These are phyloP conservation scores for Mortierella alpina DNA, from an alignment of 192 early-diverging fungal species.

Conservation along the genomic window DNA sequence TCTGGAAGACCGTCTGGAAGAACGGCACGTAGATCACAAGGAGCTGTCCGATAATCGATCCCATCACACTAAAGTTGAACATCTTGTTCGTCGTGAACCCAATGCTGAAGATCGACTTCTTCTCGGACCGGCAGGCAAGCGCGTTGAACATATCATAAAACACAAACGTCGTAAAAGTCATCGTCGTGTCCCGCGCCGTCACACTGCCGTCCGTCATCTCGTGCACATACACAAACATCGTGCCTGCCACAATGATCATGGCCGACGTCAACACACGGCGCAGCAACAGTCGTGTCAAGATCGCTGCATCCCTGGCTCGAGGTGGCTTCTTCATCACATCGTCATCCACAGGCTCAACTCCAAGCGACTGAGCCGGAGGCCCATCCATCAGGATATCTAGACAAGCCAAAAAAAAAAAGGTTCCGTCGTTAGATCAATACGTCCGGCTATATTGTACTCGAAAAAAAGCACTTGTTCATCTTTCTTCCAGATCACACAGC, in stretches of 20 bases:
- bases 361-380: slow-evolving; percentile 96
- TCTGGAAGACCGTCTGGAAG: slow-evolving; percentile 94
- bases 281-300: slow-evolving; percentile 80
- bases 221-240: slow-evolving; percentile 81
- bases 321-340: slow-evolving; percentile 92
- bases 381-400: slow-evolving; percentile 98
- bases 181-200: slow-evolving; percentile 84
- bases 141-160: slow-evolving; percentile 98
- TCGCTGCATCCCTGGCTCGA: slow-evolving; percentile 78
- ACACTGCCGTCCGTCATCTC: slow-evolving; percentile 82
- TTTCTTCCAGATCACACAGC: background rate
- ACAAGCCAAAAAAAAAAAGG: background rate
- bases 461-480: background rate
- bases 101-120: slow-evolving; percentile 81
- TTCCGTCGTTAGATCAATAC: background rate
- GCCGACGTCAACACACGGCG: slow-evolving; percentile 84
- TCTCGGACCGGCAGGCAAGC: slow-evolving; percentile 87
- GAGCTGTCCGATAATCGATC: slow-evolving; percentile 87
- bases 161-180: slow-evolving; percentile 98
- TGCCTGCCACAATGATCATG: slow-evolving; percentile 83
- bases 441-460: no score
- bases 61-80: slow-evolving; percentile 86
- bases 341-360: slow-evolving; percentile 94
- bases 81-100: slow-evolving; percentile 90
- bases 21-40: slow-evolving; percentile 90